These are phyloP conservation scores for Carex cristatella DNA, from an alignment of 176 grass and related monocot species.

Conservation along the genomic window DNA sequence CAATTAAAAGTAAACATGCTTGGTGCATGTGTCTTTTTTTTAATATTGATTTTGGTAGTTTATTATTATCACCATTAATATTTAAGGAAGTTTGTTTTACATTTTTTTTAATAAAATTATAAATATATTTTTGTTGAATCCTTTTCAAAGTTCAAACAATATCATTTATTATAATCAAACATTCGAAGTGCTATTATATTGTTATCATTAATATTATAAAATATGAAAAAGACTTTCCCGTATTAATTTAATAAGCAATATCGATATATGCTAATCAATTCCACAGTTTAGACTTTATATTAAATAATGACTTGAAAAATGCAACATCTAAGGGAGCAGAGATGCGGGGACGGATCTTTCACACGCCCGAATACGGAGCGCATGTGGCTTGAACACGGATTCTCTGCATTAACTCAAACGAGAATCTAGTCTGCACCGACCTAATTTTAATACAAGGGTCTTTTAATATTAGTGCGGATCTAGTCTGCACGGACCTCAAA, in stretches of 20 bases:
- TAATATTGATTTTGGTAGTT: not conserved
- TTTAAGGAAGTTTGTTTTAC: not conserved
- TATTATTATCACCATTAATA: not conserved
- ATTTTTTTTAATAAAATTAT: not conserved
- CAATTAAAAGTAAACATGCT: not conserved
- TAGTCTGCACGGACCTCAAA: too few relatives aligned
- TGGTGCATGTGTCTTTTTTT: not conserved
- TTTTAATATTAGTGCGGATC: too few relatives aligned
- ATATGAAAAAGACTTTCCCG: not conserved
- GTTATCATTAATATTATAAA: not conserved
- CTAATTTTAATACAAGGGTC: too few relatives aligned
- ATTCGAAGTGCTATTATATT: not conserved
- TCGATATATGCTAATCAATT: not conserved
- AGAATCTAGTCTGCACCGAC: too few relatives aligned
- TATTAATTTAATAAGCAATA: too few relatives aligned
- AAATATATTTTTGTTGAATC: not conserved
- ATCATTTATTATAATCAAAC: not conserved
- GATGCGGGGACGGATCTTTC: not conserved
- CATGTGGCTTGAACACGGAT: not conserved
- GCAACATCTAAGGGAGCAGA: not conserved
- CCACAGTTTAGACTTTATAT: not conserved
- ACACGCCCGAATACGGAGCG: not conserved
- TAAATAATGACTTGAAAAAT: slow-evolving; percentile 8
- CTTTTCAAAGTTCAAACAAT: not conserved
- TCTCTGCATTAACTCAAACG: too few relatives aligned